Base-by-base conservation (phyloP, 1,284 basidiomycete species). In the Cryptococcus maquisensis region DNA sequence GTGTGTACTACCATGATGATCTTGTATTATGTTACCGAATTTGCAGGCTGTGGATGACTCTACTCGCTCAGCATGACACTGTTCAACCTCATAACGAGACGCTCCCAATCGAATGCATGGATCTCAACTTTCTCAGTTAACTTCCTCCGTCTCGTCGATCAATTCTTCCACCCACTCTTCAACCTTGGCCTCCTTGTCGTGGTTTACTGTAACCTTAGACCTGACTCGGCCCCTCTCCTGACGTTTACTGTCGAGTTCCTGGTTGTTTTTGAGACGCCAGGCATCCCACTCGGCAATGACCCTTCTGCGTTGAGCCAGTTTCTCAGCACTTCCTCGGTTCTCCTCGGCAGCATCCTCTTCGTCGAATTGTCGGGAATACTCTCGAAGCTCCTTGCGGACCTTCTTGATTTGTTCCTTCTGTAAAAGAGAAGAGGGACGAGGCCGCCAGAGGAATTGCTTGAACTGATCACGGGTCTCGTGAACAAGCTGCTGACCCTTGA, bases 371-470 rank as follows among this genome's bases (percentile, higher is more conserved):
- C 90, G 85, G 67, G 90, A 90, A 81, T 86, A 95, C 73, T 98
- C 95, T 64, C 88, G 85, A 66, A 98, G 81, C 73, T 93, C 96
- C 77, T 87, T 88, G 62, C 91, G 84, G 57, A 98, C 86, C 56
- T 83, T 83, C 67, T 87, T 87, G 51, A 61, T 63, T 73, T 97
- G 93, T 55, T 97, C 92, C 74, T 89, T 93, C 57, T 84, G 82
- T 53, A 99, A 81, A 52, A 98, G 79, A 6, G 91, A 88, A 35
- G 85, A 83, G 4, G 96, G 93, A 23, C 96, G 86, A 39, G 95
- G 94, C 37, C 96, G 86, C 96, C 96, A 99, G 55, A 98, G 82
- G 78, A 98, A 93, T 77, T 98, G 96, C 81, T 98, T 98, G 84
- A 98, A 98, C 57, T 88, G 86, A 72, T 98, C 96, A 61, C 88